phyloP scores from a whole-genome alignment of 306 rosid species.

The Prinsepia uniflora region DNA sequence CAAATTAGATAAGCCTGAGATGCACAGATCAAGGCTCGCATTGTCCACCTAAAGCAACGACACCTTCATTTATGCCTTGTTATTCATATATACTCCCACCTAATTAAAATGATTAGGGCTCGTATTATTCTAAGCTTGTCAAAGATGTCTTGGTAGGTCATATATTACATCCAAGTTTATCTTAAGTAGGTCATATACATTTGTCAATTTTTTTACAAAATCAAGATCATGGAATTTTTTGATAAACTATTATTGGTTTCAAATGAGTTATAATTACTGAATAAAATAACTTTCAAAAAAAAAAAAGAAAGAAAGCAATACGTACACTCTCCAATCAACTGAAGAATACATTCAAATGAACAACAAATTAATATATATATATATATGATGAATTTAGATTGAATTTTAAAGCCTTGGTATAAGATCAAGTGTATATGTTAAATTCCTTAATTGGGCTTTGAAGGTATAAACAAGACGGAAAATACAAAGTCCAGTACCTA shows the following conservation, averaged over 20 bases:
- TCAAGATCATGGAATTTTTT: too few species aligned
- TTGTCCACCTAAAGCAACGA: constrained; percentile 37
- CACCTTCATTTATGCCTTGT: constrained; percentile 18
- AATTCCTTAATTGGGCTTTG: background rate
- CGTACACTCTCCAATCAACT: too few species aligned
- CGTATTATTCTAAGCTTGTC: constrained; percentile 11
- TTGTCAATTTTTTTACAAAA: background rate
- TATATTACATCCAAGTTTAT: background rate
- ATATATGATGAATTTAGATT: too few species aligned
- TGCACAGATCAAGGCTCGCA: constrained; percentile 44
- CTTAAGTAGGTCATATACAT: background rate
- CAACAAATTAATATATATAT: too few species aligned
- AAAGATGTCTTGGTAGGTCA: constrained; percentile 26
- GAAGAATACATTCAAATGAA: too few species aligned
- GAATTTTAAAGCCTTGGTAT: too few species aligned
- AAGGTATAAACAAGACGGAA: background rate
- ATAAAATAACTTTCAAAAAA: too few species aligned
- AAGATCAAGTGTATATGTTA: background rate
- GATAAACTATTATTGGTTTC: too few species aligned
- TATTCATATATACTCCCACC: constrained; percentile 17
- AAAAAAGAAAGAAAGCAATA: too few species aligned
- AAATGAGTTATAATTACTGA: too few species aligned
- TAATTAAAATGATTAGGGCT: constrained; percentile 25
- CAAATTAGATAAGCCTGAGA: background rate
- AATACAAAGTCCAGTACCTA: background rate